A percentile compares a stretch with the other conserved stretches of the same genome.
These are phyloP conservation scores for Rhizophlyctis rosea DNA, from an alignment of 192 early-diverging fungal species.

Conservation along the genomic window DNA sequence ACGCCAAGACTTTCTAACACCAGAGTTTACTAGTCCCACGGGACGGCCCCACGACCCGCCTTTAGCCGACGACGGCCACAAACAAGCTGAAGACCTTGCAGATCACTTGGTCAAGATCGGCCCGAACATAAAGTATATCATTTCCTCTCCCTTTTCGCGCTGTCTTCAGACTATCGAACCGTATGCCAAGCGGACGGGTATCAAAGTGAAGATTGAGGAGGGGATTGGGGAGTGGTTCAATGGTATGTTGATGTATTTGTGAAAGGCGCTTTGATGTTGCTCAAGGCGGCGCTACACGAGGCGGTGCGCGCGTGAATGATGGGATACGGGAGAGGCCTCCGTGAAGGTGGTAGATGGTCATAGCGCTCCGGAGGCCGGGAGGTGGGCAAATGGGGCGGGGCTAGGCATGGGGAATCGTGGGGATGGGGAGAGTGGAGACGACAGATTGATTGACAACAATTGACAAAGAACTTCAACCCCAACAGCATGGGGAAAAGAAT, in stretches of 20 bases:
- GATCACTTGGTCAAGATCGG: conserved; percentile 1
- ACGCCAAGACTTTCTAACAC: conserved; percentile 29
- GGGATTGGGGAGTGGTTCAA: conserved; percentile 38
- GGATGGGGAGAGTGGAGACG: too few species aligned
- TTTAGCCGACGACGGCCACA: conserved; percentile 16
- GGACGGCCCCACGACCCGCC: conserved; percentile 23
- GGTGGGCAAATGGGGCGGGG: too few species aligned
- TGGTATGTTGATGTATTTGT: not conserved
- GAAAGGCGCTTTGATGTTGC: too few species aligned
- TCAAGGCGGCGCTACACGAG: too few species aligned
- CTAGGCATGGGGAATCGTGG: too few species aligned
- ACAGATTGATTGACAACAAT: too few species aligned
- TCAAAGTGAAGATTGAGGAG: conserved; percentile 21
- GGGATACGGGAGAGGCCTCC: too few species aligned
- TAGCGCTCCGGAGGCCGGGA: too few species aligned
- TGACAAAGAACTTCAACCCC: too few species aligned
- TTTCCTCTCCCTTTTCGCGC: conserved; percentile 33
- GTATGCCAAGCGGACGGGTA: not conserved
- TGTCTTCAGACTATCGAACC: conserved; percentile 35
- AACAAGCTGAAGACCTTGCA: conserved; percentile 12
- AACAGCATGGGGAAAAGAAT: too few species aligned
- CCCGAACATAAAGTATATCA: conserved; percentile 4
- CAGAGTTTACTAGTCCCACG: conserved; percentile 12
- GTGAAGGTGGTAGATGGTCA: too few species aligned
- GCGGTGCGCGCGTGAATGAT: too few species aligned